phyloP scores from a whole-genome alignment of 179 eudicot genomes.

The Corrigiola litoralis region DNA sequence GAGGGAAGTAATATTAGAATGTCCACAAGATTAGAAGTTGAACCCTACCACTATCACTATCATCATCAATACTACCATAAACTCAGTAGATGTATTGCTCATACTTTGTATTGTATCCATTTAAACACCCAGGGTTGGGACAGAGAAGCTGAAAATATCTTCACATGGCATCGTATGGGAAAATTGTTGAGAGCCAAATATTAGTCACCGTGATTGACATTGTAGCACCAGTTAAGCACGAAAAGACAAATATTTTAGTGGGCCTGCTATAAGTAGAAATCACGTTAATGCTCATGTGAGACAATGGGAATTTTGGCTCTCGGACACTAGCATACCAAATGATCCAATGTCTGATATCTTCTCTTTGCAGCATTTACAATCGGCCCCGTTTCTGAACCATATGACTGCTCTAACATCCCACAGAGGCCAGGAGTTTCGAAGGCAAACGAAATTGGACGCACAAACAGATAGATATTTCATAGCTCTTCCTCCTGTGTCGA shows the following conservation, averaged over 20 bases:
- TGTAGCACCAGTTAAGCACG: too few species aligned
- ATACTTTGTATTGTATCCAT: not conserved
- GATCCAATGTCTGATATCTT: not conserved
- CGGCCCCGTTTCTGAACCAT: not conserved
- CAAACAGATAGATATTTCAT: too few species aligned
- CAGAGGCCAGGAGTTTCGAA: not conserved
- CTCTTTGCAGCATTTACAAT: not conserved
- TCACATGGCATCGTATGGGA: not conserved
- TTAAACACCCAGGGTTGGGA: constrained; percentile 5
- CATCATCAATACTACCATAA: not conserved
- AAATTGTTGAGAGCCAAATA: too few species aligned
- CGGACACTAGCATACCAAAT: not conserved
- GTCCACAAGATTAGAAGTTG: too few species aligned
- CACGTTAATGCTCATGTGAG: too few species aligned
- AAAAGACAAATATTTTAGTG: too few species aligned
- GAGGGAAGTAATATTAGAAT: too few species aligned
- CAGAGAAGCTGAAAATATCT: constrained; percentile 11
- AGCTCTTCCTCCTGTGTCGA: too few species aligned
- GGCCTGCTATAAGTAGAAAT: too few species aligned
- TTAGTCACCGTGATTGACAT: too few species aligned
- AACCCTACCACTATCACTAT: not conserved
- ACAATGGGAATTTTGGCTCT: too few species aligned
- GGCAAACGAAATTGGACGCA: too few species aligned
- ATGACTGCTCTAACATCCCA: not conserved
- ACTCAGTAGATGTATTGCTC: not conserved